A percentile compares a stretch with the other conserved stretches of the same genome.
Conservation (phyloP, 1,139 yeast species). For the Arxiozyma heterogenica region DNA sequence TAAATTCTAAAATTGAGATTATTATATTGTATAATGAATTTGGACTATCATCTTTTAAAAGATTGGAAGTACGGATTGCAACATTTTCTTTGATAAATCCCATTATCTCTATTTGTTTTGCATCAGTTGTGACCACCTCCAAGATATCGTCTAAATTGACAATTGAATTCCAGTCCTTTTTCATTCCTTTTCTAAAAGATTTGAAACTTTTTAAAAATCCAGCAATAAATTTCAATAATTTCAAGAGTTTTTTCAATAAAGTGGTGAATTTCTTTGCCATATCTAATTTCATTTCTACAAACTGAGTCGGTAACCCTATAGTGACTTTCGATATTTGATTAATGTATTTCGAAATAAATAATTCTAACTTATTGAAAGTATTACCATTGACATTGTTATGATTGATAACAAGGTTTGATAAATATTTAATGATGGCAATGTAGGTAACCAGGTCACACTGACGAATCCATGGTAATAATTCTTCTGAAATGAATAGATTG, state of each 20-base stretch:
- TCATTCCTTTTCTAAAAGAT: constrained; percentile 46
- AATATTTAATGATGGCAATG: constrained; percentile 50
- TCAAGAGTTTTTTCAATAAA: constrained; percentile 48
- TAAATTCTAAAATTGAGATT: constrained; percentile 11
- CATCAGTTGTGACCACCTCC: constrained; percentile 15
- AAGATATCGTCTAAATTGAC: constrained; percentile 34
- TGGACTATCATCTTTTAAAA: constrained; percentile 11
- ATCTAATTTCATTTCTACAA: constrained; percentile 44
- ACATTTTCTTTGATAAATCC: constrained; percentile 13
- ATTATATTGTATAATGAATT: constrained; percentile 7
- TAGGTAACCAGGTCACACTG: constrained; percentile 60
- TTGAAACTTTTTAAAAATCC: constrained; percentile 45
- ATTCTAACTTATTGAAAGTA: constrained; percentile 43
- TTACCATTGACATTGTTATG: constrained; percentile 24
- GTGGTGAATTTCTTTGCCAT: constrained; percentile 51
- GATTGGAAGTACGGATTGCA: constrained; percentile 8
- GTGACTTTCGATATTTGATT: constrained; percentile 35
- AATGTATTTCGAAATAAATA: constrained; percentile 38
- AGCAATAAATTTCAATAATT: constrained; percentile 52
- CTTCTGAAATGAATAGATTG: constrained; percentile 46
- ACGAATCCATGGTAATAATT: constrained; percentile 51
- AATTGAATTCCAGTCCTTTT: constrained; percentile 47
- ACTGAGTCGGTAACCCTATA: constrained; percentile 42
- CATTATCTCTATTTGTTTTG: constrained; percentile 10
- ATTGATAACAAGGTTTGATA: constrained; percentile 60